Evolutionary conservation across 106 monocot genomes (phyloP).

Genomic region (Agapanthus africanus): DNA sequence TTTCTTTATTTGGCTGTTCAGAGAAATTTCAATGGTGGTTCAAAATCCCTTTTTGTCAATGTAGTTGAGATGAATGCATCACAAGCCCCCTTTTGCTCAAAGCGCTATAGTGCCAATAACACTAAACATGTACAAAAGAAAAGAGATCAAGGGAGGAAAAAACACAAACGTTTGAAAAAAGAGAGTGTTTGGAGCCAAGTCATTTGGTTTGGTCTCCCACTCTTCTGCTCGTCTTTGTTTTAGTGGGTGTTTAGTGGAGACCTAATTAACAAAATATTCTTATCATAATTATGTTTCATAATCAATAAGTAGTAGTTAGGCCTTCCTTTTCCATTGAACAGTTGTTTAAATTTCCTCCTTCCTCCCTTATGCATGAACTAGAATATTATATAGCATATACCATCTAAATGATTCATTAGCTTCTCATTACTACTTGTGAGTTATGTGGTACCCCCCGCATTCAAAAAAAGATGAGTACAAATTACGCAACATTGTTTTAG

Average conservation of each 20-base stretch:
- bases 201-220: too few relatives aligned
- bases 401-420: conserved; percentile 1
- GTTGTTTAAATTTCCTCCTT: not conserved
- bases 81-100: not conserved
- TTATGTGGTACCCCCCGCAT: not conserved
- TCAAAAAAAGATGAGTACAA: not conserved
- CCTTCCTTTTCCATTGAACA: not conserved
- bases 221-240: too few relatives aligned
- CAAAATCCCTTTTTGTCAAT: not conserved
- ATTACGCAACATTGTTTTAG: not conserved
- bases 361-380: not conserved
- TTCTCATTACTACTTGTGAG: not conserved
- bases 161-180: too few relatives aligned
- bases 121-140: too few relatives aligned
- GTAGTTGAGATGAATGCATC: not conserved
- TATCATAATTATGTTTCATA: not conserved
- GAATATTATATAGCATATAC: too few relatives aligned
- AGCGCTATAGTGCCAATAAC: not conserved
- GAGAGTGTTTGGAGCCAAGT: too few relatives aligned
- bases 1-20: too few relatives aligned
- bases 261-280: not conserved
- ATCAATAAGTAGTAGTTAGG: not conserved
- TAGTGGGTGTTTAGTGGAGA: too few relatives aligned
- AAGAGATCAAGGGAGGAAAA: too few relatives aligned
- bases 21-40: not conserved